Evolutionary conservation across 257 asterid genomes (phyloP), one percentile per base, ranked within the genome.

Genomic region (Primulina tabacum): DNA sequence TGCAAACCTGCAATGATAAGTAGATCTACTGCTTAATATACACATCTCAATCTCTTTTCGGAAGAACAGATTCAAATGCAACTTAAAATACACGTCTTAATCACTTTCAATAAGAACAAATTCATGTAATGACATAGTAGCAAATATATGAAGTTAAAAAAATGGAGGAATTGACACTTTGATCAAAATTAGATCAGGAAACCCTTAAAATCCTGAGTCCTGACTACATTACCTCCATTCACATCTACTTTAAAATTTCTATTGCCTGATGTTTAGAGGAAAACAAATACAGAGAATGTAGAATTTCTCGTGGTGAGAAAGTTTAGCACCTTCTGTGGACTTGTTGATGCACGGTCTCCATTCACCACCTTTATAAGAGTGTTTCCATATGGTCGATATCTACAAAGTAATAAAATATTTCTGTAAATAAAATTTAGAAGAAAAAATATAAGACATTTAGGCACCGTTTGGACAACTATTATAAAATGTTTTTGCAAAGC

Each of bases 371-470:
- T 81, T 88, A 68, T 91, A 88, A 68, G 99, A 94, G 71, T 88
- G 84, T 64, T 89, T 89, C 97, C 99, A 94, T 80, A 90, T 84
- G 29, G 97, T 89, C 32, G 92, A 85, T 76, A 94, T 90, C 99
- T 94, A 83, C 72, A 73, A 38, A 50, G 68, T 70, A 67, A 60
- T 73, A 30, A 8, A 60, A 64, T n/a, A 64, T 47, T 67, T 67
- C 61, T 26, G 67, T 78, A 60, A 69, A 65, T 71, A 65, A 38
- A 35, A 76, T 67, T 76, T 67, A 72, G 72, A 73, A 76, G 43
- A 70, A 37, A 60, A 64, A 60, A 53, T 50, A 72, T 8, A 74
- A 62, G 43, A 59, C 70, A 24, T 68, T 24, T 33, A 71, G 4
- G 12, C 28, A n/a, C 35, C 30, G 30, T 28, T 28, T 28, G 30